Evolutionary conservation across 768 basidiomycete species (phyloP).

Genomic region (Peribolospora kevripleyi): DNA sequence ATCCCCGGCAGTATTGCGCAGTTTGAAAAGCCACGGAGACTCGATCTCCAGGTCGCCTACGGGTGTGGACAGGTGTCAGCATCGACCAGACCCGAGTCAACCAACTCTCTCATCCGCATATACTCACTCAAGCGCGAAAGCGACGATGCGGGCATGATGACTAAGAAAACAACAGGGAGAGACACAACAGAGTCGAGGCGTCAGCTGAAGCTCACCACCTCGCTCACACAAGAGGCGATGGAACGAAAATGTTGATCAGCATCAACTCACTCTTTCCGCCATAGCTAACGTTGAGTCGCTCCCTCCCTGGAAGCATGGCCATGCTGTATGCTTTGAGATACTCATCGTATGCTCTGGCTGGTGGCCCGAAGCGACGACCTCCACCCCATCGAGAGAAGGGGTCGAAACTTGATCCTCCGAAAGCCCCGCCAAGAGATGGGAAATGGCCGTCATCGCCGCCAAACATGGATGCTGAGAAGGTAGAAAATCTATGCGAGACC

Average conservation of each 20-base stretch:
- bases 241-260: neutral
- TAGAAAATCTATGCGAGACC: too few relatives aligned
- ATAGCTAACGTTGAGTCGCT: constrained; percentile 76
- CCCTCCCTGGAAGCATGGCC: constrained; percentile 66
- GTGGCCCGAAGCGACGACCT: too few relatives aligned
- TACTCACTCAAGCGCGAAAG: neutral
- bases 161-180: constrained; percentile 22
- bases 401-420: too few relatives aligned
- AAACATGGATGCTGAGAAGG: too few relatives aligned
- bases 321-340: constrained; percentile 42
- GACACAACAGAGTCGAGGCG: neutral
- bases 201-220: constrained; percentile 1
- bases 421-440: too few relatives aligned
- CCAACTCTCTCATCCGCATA: neutral
- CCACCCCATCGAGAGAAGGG: too few relatives aligned
- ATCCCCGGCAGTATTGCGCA: constrained; percentile 67
- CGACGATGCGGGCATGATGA: constrained; percentile 58
- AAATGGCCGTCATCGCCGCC: too few relatives aligned
- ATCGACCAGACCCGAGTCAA: neutral
- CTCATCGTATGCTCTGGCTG: too few relatives aligned
- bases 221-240: constrained; percentile 12
- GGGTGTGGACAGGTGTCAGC: neutral
- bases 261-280: constrained; percentile 72
- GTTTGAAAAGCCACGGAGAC: constrained; percentile 83
- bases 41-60: constrained; percentile 57